Percentiles rank a stretch among this genome's conserved stretches.
phyloP scores from a whole-genome alignment of 2,329 filamentous ascomycete species.

The Epichloe amarillans region DNA sequence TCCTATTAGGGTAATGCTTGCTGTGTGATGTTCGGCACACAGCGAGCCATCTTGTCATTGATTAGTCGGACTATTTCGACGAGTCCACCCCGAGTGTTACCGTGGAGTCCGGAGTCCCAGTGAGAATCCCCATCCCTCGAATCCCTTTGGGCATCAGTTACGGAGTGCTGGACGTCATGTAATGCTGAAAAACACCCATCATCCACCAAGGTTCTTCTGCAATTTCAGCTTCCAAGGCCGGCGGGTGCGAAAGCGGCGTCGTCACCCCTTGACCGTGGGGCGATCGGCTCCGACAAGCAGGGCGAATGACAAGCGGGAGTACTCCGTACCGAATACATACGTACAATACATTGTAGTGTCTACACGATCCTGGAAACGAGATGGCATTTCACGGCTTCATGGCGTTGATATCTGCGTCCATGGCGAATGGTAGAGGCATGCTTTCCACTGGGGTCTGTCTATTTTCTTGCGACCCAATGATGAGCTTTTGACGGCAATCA shows the following conservation, averaged over 20 bases:
- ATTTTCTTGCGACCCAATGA: too few relatives aligned
- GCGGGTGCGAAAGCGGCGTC: constrained; percentile 2
- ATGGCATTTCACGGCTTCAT: background rate
- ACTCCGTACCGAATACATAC: background rate
- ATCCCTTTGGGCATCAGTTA: background rate
- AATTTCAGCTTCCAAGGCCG: background rate
- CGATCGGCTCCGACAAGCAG: constrained; percentile 4
- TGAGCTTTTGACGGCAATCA: too few relatives aligned
- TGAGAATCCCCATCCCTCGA: background rate
- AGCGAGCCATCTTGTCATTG: background rate
- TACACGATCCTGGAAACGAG: background rate
- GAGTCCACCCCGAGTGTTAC: background rate
- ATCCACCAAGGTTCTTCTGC: background rate
- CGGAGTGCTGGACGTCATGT: background rate
- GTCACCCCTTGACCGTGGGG: constrained; percentile 3
- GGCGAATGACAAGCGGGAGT: background rate
- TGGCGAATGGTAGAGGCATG: too few relatives aligned
- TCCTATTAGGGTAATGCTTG: too few relatives aligned
- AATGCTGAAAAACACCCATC: background rate
- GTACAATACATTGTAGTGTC: too few relatives aligned
- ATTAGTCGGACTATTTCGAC: background rate
- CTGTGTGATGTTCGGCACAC: background rate
- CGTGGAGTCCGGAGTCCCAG: background rate
- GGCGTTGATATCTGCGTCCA: too few relatives aligned
- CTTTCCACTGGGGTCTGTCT: too few relatives aligned